Base-by-base conservation (phyloP, 2,329 filamentous ascomycete genomes). In the Onygenales sp. region DNA sequence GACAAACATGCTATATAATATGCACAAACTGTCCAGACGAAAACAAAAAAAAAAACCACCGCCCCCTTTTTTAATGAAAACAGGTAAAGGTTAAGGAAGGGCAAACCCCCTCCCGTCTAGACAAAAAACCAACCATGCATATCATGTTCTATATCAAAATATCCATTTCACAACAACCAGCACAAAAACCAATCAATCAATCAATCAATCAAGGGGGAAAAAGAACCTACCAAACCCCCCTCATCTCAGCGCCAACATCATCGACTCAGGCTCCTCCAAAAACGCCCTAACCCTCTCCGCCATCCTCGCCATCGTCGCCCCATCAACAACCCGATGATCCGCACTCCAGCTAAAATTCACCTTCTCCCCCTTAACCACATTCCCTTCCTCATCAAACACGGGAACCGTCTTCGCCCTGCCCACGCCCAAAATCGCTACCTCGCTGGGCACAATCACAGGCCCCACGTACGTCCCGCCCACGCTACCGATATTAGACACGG, bases 301-400 rank as follows among this genome's bases (percentile, higher is more conserved):
- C 68, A 92, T 92, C 60, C 91, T 80, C 17, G 93, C 93, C 81
- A 95, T 89, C 56, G 91, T 95, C 46, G 92, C 92, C 2, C 93
- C 93, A 71, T 98, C 93, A 46, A 97, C 84, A 52, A 97, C 87
- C 17, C 93, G 78, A 71, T 98, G 93, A 70, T 97, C 91, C 5
- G 92, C 92, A 68, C 88, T 92, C 92, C 92, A 97, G 72, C 91
- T 97, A 62, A 97, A 89, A 66, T 94, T 90, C 67, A 86, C 85
- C 57, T 94, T 80, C 64, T 94, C 85, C 68, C 83, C 87, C 71
- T 82, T 83, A 10, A 91, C 78, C 10, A 97, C 75, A 66, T 69
- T 80, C 69, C 59, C 68, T 1, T 70, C 65, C 2, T 73, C 71
- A 54, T 75, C 73, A 69, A 97, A 97, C 2, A 89, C 86, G 9